Evolutionary conservation across 2,329 filamentous ascomycete species (phyloP).

Genomic region (Apiospora pterosperma): DNA sequence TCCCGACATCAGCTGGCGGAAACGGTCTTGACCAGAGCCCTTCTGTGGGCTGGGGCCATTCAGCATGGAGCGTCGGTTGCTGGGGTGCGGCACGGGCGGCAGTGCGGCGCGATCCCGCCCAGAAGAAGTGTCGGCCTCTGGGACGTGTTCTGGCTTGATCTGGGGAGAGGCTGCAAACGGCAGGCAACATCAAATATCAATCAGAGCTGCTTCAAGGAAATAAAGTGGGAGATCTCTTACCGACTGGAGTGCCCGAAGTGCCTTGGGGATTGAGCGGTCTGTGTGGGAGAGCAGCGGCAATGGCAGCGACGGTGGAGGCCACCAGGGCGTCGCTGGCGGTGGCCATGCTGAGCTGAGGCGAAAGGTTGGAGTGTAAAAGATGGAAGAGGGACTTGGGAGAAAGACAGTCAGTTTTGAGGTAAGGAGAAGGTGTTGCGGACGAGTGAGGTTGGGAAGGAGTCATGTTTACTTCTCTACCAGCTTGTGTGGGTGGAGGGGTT

Average conservation of each 20-base stretch:
- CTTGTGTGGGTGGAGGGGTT: background rate
- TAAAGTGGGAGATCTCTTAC: background rate
- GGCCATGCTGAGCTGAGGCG: background rate
- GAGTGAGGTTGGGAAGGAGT: background rate
- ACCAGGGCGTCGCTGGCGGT: background rate
- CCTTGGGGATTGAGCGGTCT: background rate
- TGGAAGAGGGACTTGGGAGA: background rate
- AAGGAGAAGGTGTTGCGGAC: background rate
- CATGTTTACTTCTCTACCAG: background rate
- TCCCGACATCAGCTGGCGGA: slow-evolving; percentile 18
- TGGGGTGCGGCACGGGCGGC: background rate
- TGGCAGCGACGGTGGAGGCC: background rate
- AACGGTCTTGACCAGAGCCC: slow-evolving; percentile 24
- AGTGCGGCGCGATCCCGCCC: background rate
- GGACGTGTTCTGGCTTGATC: background rate
- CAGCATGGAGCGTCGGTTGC: background rate
- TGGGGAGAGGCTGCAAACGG: background rate
- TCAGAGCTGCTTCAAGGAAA: background rate
- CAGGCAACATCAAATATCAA: background rate
- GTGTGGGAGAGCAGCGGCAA: background rate
- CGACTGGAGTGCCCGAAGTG: background rate
- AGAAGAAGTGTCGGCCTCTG: background rate
- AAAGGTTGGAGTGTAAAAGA: background rate
- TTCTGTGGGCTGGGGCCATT: slow-evolving; percentile 18
- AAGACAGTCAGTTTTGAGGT: background rate